Conservation (phyloP, 2,329 filamentous ascomycete genomes). For the Paecilomyces sp. region DNA sequence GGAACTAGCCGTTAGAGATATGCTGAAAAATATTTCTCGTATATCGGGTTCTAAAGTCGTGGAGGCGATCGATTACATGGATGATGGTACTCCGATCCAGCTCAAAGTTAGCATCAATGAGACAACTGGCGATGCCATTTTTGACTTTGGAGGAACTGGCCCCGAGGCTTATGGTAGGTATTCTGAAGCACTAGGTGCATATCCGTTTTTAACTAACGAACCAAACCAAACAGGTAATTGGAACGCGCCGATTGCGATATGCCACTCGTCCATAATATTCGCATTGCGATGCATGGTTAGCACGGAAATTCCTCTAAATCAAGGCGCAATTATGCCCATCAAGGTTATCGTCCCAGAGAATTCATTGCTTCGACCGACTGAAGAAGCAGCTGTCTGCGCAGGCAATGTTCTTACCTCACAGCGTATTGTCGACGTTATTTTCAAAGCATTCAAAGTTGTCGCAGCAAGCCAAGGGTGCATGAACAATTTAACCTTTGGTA, state of each 20-base stretch:
- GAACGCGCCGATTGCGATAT: conserved; percentile 71
- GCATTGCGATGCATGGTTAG: conserved; percentile 67
- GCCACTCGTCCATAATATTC: conserved; percentile 75
- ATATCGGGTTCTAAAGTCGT: conserved; percentile 37
- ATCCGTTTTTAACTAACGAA: too few species aligned
- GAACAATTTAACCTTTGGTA: conserved; percentile 23
- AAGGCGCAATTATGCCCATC: conserved; percentile 70
- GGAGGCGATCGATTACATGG: conserved; percentile 69
- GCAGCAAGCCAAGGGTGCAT: conserved; percentile 20
- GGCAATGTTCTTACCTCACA: conserved; percentile 21
- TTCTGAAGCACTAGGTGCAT: too few species aligned
- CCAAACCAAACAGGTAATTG: conserved; percentile 47
- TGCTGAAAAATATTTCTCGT: conserved; percentile 58
- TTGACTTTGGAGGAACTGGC: conserved; percentile 71
- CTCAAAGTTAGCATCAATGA: conserved; percentile 66
- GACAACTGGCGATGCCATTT: conserved; percentile 63
- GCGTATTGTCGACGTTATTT: conserved; percentile 21
- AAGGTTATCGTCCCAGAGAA: conserved; percentile 62
- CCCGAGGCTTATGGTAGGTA: conserved; percentile 60
- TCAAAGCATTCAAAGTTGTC: conserved; percentile 22
- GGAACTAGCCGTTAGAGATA: conserved; percentile 61
- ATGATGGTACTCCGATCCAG: conserved; percentile 69
- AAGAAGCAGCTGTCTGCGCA: conserved; percentile 16
- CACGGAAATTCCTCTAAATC: conserved; percentile 73
- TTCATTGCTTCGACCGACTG: conserved; percentile 64